Evolutionary conservation across 2,329 filamentous ascomycete species (phyloP).

Genomic region (Cercospora janseana): DNA sequence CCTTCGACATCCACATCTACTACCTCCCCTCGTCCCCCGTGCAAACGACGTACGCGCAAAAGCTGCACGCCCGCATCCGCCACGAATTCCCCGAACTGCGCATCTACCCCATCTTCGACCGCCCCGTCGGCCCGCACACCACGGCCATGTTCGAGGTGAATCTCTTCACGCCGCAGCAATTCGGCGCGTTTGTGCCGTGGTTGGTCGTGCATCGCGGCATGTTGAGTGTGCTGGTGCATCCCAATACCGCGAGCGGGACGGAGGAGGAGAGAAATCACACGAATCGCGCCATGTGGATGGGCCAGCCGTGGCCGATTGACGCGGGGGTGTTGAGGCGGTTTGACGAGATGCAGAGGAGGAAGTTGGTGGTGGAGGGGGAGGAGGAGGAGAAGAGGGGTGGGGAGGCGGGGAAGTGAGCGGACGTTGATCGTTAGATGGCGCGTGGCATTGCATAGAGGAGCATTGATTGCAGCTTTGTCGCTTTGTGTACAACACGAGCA

Average conservation of each 20-base stretch:
- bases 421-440: too few species aligned
- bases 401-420: not conserved
- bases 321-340: conserved; percentile 49
- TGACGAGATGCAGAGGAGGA: conserved; percentile 8
- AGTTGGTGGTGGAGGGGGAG: conserved; percentile 12
- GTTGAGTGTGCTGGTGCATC: conserved; percentile 75
- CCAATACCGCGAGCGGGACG: conserved; percentile 61
- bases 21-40: conserved; percentile 62
- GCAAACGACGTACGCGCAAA: conserved; percentile 66
- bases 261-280: conserved; percentile 65
- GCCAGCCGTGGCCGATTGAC: conserved; percentile 63
- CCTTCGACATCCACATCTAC: conserved; percentile 87
- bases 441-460: not conserved
- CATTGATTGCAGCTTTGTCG: too few species aligned
- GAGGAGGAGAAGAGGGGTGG: conserved; percentile 3
- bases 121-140: conserved; percentile 76
- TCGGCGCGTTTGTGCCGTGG: conserved; percentile 87
- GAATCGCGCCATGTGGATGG: conserved; percentile 69
- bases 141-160: conserved; percentile 93
- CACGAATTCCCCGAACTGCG: conserved; percentile 82
- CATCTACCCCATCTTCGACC: conserved; percentile 75
- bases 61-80: conserved; percentile 74
- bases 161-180: conserved; percentile 76
- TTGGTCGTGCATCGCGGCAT: conserved; percentile 77
- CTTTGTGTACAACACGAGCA: too few species aligned